A percentile compares a stretch with the other conserved stretches of the same genome.
Conservation (phyloP, 1,139 yeast species). For the Scheffersomyces cryptocercus region DNA sequence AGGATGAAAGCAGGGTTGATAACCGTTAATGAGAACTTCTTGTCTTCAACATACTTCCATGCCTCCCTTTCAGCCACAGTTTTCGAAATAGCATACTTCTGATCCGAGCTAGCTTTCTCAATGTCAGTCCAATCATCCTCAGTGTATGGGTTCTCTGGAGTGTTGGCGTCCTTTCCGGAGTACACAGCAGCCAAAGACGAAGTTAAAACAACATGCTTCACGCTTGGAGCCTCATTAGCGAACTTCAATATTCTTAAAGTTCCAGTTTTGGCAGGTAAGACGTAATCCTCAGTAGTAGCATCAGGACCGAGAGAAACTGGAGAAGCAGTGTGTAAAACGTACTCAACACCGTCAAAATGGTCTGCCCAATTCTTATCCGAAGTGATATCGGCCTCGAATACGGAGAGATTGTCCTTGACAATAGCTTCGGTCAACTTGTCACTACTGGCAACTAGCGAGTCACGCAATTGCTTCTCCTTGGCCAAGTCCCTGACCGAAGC, state of each 20-base stretch:
- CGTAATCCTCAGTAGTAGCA: constrained; percentile 5
- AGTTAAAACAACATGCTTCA: constrained; percentile 53
- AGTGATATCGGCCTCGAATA: constrained; percentile 12
- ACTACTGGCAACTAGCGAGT: constrained; percentile 1
- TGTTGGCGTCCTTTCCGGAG: constrained; percentile 5
- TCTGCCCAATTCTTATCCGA: constrained; percentile 15
- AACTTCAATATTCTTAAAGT: constrained; percentile 24
- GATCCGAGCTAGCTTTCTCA: not conserved
- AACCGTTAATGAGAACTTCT: constrained; percentile 2
- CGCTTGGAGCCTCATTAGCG: constrained; percentile 43
- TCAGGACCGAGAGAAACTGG: constrained; percentile 7
- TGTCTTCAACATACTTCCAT: constrained; percentile 11
- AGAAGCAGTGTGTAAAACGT: constrained; percentile 16
- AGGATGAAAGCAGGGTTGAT: constrained; percentile 18
- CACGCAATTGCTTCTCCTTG: constrained; percentile 2
- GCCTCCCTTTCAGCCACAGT: constrained; percentile 13
- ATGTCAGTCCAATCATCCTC: constrained; percentile 1
- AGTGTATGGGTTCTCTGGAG: not conserved
- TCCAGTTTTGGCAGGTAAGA: constrained; percentile 34
- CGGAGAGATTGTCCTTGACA: constrained; percentile 1
- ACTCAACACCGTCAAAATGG: constrained; percentile 13
- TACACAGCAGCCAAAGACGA: constrained; percentile 52
- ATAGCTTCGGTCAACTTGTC: constrained; percentile 1
- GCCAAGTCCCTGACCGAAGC: constrained; percentile 8
- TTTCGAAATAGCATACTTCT: constrained; percentile 7